These are phyloP conservation scores for Alternaria ethzedia DNA, from an alignment of 2,329 filamentous ascomycete genomes.

Conservation along the genomic window DNA sequence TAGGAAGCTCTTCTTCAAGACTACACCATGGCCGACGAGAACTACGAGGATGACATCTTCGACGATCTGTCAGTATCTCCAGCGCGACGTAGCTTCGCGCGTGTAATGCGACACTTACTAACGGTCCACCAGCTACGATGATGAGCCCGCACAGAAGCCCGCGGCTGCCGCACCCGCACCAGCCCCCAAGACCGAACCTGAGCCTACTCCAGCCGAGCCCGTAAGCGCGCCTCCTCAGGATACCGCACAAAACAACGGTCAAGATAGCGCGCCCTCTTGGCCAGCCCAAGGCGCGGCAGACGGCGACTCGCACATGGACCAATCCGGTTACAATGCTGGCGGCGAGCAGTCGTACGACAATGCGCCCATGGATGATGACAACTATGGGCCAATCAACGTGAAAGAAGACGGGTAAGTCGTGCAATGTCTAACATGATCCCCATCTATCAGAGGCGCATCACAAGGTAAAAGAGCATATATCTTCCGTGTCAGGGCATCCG, in stretches of 20 bases:
- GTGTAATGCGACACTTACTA: conserved; percentile 5
- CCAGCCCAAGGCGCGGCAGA: conserved; percentile 25
- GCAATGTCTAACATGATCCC: conserved; percentile 11
- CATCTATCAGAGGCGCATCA: conserved; percentile 27
- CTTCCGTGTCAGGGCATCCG: background rate
- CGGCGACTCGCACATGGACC: conserved; percentile 41
- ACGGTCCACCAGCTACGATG: conserved; percentile 48
- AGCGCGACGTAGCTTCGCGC: background rate
- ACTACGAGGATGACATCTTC: conserved; percentile 92
- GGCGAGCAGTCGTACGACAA: conserved; percentile 40
- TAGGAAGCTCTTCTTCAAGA: background rate
- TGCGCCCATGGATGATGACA: conserved; percentile 46
- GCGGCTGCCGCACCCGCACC: conserved; percentile 31
- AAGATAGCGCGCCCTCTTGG: conserved; percentile 25
- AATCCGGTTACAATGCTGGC: conserved; percentile 37
- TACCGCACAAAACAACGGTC: conserved; percentile 16
- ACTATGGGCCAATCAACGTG: conserved; percentile 67
- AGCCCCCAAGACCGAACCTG: conserved; percentile 25
- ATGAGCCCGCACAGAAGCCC: conserved; percentile 45
- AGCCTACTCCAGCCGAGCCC: conserved; percentile 27
- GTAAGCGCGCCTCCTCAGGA: conserved; percentile 24
- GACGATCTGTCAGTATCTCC: conserved; percentile 79
- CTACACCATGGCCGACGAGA: conserved; percentile 76
- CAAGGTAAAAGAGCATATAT: conserved; percentile 22
- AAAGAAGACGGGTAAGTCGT: conserved; percentile 89